A percentile compares a stretch with the other conserved stretches of the same genome.
phyloP scores from a whole-genome alignment of 345 rosid species.

The Geranium rotundifolium region DNA sequence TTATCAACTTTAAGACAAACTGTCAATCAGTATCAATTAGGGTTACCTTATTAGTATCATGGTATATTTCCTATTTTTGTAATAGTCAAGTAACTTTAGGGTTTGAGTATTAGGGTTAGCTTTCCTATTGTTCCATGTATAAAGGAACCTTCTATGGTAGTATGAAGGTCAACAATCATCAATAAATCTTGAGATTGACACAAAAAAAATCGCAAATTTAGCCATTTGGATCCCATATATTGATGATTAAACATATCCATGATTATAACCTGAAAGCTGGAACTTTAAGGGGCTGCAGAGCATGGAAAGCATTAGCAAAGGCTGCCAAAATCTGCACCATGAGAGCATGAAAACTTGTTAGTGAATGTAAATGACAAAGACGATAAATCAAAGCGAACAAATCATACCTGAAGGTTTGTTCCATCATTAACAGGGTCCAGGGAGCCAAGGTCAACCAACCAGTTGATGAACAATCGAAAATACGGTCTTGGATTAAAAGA shows the following conservation, averaged over 20 bases:
- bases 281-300: slow-evolving; percentile 78
- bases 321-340: slow-evolving; percentile 63
- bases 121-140: too few relatives aligned
- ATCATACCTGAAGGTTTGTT: slow-evolving; percentile 61
- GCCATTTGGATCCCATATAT: not conserved
- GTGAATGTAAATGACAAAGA: not conserved
- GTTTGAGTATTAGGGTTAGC: too few relatives aligned
- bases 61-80: too few relatives aligned
- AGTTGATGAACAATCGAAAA: slow-evolving; percentile 67
- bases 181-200: too few relatives aligned
- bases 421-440: slow-evolving; percentile 55
- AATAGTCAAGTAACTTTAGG: too few relatives aligned
- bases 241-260: slow-evolving; percentile 5
- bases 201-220: not conserved
- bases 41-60: too few relatives aligned
- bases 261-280: slow-evolving; percentile 80
- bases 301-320: slow-evolving; percentile 83
- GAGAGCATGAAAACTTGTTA: slow-evolving; percentile 12
- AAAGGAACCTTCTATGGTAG: too few relatives aligned
- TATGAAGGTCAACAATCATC: too few relatives aligned
- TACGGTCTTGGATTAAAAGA: slow-evolving; percentile 60
- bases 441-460: slow-evolving; percentile 65
- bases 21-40: too few relatives aligned
- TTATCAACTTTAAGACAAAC: not conserved
- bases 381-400: not conserved